Base-by-base conservation (phyloP, 2,329 filamentous ascomycete genomes). In the Monilinia fructigena region DNA sequence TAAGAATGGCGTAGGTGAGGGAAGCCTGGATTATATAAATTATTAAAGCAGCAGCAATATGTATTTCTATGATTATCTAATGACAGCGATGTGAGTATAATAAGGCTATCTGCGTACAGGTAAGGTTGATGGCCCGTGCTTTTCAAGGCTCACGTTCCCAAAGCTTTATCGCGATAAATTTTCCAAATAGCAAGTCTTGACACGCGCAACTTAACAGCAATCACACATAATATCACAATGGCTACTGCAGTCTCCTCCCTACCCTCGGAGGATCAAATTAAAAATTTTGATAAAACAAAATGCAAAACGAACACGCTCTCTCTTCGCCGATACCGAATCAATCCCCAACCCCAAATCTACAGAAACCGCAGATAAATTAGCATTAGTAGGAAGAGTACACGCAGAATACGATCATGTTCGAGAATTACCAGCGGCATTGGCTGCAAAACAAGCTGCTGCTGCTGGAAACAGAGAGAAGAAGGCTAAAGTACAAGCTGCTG, bases 371-470 rank as follows among this genome's bases (percentile, higher is more conserved):
- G 74, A 75, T 55, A 70, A 68, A 55, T 55, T 75, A n/a, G 70
- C 67, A 31, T 69, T 75, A 53, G 71, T 72, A 42, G 70, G 75
- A 68, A 69, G 75, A 68, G 70, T 75, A 67, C 80, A 71, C 71
- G 77, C 65, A 67, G 93, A 97, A 80, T 97, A 97, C 78, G 85
- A 88, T 72, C 82, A 88, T 74, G 89, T 95, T 28, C 86, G 87
- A 75, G 89, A 90, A 69, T 83, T 97, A 3, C 93, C 93, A 7
- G 86, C 89, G 28, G 86, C 86, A 1, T 83, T 97, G 26, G 91
- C 91, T 47, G 89, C 91, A 28, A 95, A 93, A 76, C 89, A 93
- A 77, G 89, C 90, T 18, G 85, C 82, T 73, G 83, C 85, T 48
- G 80, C 86, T 16, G 84, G 83, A 11, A 83, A 85, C 68, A 82